Evolutionary conservation across 306 rosid genomes (phyloP).

Genomic region (Canavalia gladiata): DNA sequence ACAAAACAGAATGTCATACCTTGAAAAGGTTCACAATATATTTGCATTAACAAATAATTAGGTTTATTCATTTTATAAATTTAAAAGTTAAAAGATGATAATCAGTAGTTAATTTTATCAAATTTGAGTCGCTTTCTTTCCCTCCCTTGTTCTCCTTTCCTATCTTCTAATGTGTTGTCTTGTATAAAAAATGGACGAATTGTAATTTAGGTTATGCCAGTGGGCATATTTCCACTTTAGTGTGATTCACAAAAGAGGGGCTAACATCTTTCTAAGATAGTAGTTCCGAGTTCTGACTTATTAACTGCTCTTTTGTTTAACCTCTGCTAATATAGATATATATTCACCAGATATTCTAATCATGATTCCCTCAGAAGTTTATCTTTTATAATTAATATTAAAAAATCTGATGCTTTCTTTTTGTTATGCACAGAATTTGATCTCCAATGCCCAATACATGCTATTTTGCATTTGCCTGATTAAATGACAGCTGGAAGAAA

Average conservation of each 20-base stretch:
- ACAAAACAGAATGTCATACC: neutral
- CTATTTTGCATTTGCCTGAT: conserved; percentile 13
- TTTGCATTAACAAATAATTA: conserved; percentile 8
- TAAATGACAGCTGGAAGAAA: conserved; percentile 11
- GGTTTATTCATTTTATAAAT: conserved; percentile 4
- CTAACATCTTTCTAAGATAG: conserved; percentile 1
- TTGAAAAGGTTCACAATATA: neutral
- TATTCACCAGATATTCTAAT: neutral
- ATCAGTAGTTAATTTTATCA: neutral
- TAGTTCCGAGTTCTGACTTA: neutral
- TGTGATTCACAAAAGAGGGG: neutral
- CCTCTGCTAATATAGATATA: neutral
- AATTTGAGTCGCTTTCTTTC: neutral
- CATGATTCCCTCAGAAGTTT: neutral
- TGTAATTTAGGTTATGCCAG: neutral
- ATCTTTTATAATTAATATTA: neutral
- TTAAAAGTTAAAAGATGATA: neutral
- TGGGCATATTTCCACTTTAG: neutral
- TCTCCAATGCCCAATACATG: conserved; percentile 25
- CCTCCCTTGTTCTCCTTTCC: neutral
- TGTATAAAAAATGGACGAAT: neutral
- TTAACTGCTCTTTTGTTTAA: conserved; percentile 16
- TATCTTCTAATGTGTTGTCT: neutral
- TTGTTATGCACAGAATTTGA: conserved; percentile 1
- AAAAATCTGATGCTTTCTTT: neutral